Conservation (phyloP, 2,329 filamentous ascomycete species). For the Trichophyton simii region DNA sequence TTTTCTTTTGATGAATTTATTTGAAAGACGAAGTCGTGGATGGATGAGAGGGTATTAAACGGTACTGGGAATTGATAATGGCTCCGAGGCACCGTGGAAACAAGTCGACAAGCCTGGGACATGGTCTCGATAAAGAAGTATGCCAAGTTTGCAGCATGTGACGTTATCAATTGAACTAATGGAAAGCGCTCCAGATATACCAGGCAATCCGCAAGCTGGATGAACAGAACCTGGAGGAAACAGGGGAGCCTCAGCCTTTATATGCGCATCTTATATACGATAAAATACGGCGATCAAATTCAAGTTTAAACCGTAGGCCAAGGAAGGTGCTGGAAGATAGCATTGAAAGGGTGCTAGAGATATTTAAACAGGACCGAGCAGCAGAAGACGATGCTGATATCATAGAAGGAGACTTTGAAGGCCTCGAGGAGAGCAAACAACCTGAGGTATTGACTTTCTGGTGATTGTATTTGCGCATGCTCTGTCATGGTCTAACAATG, state of each 20-base stretch:
- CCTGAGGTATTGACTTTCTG: constrained; percentile 17
- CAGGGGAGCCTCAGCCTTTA: constrained; percentile 35
- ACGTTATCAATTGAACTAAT: constrained; percentile 1
- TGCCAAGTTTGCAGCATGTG: neutral
- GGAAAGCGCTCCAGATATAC: constrained; percentile 45
- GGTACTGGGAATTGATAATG: constrained; percentile 19
- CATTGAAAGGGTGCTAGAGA: constrained; percentile 67
- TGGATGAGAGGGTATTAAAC: neutral
- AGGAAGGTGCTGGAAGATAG: constrained; percentile 73
- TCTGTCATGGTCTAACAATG: constrained; percentile 13
- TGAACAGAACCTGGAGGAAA: constrained; percentile 48
- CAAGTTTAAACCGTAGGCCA: constrained; percentile 67
- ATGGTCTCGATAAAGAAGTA: constrained; percentile 53
- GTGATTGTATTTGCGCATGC: neutral
- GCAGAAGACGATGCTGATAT: constrained; percentile 43
- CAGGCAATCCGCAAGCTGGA: constrained; percentile 66
- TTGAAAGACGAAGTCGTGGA: neutral
- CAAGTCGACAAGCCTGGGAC: constrained; percentile 36
- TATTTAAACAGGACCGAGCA: constrained; percentile 53
- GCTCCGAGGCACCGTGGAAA: constrained; percentile 28
- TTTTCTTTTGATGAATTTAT: neutral
- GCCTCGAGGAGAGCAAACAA: constrained; percentile 29
- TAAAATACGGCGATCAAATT: constrained; percentile 73
- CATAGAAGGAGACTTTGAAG: constrained; percentile 40
- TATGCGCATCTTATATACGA: constrained; percentile 58